These are phyloP conservation scores for Populus nigra DNA, from an alignment of 345 rosid genomes.

Conservation along the genomic window DNA sequence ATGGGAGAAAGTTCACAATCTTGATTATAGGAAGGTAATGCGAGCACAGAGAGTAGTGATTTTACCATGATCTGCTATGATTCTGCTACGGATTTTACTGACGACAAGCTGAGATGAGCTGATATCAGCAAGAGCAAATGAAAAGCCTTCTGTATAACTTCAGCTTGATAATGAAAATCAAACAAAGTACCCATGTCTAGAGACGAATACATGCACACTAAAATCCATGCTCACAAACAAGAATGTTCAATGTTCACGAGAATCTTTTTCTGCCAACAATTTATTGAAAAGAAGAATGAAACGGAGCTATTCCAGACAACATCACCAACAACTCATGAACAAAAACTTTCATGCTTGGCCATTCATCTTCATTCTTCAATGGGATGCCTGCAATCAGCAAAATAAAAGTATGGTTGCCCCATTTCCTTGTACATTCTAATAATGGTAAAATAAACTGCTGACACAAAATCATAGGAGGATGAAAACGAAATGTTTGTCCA, in stretches of 20 bases:
- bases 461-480: not conserved
- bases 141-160: not conserved
- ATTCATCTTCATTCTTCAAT: not conserved
- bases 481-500: not conserved
- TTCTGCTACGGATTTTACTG: too few relatives aligned
- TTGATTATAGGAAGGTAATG: not conserved
- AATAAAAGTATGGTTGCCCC: not conserved
- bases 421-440: not conserved
- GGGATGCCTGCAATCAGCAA: constrained; percentile 13
- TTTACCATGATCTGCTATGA: not conserved
- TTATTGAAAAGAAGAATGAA: constrained; percentile 19
- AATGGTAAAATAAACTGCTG: not conserved
- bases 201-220: not conserved
- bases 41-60: not conserved
- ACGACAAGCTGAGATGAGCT: not conserved
- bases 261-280: constrained; percentile 4
- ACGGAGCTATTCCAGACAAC: not conserved
- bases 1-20: not conserved
- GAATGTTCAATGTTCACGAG: not conserved
- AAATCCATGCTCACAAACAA: constrained; percentile 10
- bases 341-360: constrained; percentile 8
- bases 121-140: not conserved
- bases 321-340: not conserved
- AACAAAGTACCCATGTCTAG: not conserved
- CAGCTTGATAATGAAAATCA: too few relatives aligned